phyloP scores from a whole-genome alignment of 345 rosid genomes.

The Populus nigra region DNA sequence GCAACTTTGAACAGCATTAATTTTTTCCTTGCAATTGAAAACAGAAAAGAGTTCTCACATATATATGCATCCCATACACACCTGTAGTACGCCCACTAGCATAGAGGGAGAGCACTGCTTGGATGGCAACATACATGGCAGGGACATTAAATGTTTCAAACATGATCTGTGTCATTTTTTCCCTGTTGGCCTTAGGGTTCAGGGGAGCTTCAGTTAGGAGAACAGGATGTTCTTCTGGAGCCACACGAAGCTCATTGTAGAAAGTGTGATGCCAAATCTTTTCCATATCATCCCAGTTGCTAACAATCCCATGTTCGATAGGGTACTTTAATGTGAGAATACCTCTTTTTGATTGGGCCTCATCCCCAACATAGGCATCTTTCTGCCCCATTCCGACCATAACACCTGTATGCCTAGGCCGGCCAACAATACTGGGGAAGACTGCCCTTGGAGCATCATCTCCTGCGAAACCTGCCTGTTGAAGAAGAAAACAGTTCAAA shows the following conservation, averaged over 20 bases:
- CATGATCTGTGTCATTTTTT: background rate
- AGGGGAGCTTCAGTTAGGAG: background rate
- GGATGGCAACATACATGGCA: background rate
- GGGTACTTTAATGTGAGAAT: constrained; percentile 61
- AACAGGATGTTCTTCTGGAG: background rate
- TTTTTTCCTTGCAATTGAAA: constrained; percentile 11
- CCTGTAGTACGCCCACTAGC: constrained; percentile 76
- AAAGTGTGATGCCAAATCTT: constrained; percentile 72
- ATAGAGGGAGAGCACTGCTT: constrained; percentile 47
- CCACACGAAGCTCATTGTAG: constrained; percentile 22
- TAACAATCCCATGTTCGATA: constrained; percentile 62
- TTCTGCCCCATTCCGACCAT: constrained; percentile 73
- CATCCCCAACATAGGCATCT: constrained; percentile 66
- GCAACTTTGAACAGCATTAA: background rate
- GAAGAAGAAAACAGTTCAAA: constrained; percentile 8
- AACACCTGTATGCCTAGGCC: constrained; percentile 65
- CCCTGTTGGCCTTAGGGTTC: background rate
- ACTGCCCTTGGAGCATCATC: constrained; percentile 2
- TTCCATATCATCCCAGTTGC: constrained; percentile 73
- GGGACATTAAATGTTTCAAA: background rate
- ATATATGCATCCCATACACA: constrained; percentile 14
- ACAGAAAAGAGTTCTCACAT: background rate
- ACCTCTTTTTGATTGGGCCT: constrained; percentile 68
- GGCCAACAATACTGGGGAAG: constrained; percentile 53
- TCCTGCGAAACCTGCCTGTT: background rate